Base-by-base conservation (phyloP, 1,284 basidiomycete species). In the Dichomitus squalens region DNA sequence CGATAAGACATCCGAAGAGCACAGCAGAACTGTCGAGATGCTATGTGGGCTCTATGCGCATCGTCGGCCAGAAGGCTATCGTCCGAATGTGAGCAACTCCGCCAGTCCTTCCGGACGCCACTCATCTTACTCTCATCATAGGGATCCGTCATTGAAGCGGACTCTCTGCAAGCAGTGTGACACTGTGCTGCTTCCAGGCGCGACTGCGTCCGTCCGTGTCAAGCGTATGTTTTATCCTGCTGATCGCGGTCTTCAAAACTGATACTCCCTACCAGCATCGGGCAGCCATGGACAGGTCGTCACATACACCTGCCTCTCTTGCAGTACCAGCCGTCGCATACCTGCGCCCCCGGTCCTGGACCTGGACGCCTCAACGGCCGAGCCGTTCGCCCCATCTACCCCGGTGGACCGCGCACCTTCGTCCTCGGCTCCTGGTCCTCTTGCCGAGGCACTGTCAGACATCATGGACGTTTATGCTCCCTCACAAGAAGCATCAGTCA, bases 81-180 rank as follows among this genome's bases (percentile, higher is more conserved):
- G 83, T 90, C 25, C 86, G 84, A 68, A 85, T 93, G 92, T 92
- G 52, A 33, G 83, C n/a, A 21, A 27, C 34, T 14, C 16, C 34
- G 54, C 38, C 16, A 14, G 36, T 5, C 5, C 40, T 1, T 40
- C 18, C 41, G 43, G 9, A 23, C 14, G 36, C 18, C 31, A 29
- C 12, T 18, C 34, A 27, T 49, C 34, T 44, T 4, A 49, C 16
- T 14, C 31, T 11, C n/a, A n/a, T 35, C 12, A 27, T 56, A 93
- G 92, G 66, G 92, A 93, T 69, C 92, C 92, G 0, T 76, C 79
- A 2, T 78, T 93, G 20, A 94, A 94, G 70, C 85, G 92, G 14
- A 85, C 86, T 0, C 66, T 93, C 11, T 94, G 92, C 73, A 84
- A 81, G 67, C 75, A 76, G 2, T 94, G 92, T 66, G 79, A 82